A percentile compares a stretch with the other conserved stretches of the same genome.
These are phyloP conservation scores for Penicillium glabrum DNA, from an alignment of 2,329 filamentous ascomycete species.

Conservation along the genomic window DNA sequence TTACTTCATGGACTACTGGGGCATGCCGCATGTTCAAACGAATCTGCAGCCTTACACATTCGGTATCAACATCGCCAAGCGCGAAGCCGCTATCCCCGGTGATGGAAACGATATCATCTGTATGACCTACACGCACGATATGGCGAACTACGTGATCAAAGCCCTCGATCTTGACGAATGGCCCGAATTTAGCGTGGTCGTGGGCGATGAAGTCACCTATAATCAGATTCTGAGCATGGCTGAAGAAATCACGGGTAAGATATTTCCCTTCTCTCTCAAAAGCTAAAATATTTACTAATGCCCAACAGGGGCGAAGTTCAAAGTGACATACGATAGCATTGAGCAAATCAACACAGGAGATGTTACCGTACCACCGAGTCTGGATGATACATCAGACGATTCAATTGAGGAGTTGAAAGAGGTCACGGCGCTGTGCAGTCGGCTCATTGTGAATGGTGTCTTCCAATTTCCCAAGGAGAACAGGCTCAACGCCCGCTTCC, in stretches of 20 bases:
- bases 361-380: slow-evolving; percentile 34
- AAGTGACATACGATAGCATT: slow-evolving; percentile 34
- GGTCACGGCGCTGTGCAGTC: slow-evolving; percentile 27
- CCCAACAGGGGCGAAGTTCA: slow-evolving; percentile 33
- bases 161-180: slow-evolving; percentile 46
- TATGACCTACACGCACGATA: slow-evolving; percentile 53
- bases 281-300: not conserved
- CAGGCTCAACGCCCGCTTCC: slow-evolving; percentile 24
- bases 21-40: slow-evolving; percentile 37
- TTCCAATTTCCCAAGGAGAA: slow-evolving; percentile 27
- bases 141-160: slow-evolving; percentile 49
- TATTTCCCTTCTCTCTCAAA: not conserved
- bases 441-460: slow-evolving; percentile 27
- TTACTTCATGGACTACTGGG: slow-evolving; percentile 51
- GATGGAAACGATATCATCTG: slow-evolving; percentile 46
- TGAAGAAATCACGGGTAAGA: slow-evolving; percentile 43
- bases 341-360: slow-evolving; percentile 35
- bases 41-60: slow-evolving; percentile 43
- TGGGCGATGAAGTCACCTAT: slow-evolving; percentile 45
- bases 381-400: slow-evolving; percentile 12
- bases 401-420: slow-evolving; percentile 26
- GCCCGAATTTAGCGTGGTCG: slow-evolving; percentile 39
- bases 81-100: slow-evolving; percentile 51
- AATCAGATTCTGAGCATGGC: slow-evolving; percentile 48
- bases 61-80: slow-evolving; percentile 46